A percentile compares a stretch with the other conserved stretches of the same genome.
These are phyloP conservation scores for Acorus gramineus DNA, from an alignment of 106 monocot species.

Conservation along the genomic window DNA sequence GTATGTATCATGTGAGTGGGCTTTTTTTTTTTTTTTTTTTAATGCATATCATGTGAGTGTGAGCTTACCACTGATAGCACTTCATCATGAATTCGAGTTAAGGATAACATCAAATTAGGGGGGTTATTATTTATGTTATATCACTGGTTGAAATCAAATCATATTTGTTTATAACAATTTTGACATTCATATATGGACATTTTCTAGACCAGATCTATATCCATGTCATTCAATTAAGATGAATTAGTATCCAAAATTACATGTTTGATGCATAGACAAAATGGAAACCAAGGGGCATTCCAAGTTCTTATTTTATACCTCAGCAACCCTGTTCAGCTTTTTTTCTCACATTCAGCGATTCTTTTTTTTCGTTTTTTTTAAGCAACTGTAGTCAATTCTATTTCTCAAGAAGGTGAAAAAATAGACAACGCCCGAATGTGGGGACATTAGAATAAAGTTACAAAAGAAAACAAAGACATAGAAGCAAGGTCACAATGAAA, in stretches of 20 bases:
- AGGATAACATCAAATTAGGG: no score
- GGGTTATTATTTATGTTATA: constrained; percentile 40
- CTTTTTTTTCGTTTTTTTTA: constrained; percentile 64
- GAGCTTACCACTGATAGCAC: no score
- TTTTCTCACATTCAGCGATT: constrained; percentile 75
- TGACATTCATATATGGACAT: not conserved
- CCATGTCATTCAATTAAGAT: not conserved
- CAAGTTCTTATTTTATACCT: constrained; percentile 22
- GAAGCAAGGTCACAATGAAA: no score
- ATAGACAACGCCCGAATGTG: no score
- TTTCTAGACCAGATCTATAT: constrained; percentile 81
- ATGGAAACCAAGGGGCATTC: not conserved
- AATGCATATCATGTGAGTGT: no score
- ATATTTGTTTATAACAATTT: constrained; percentile 50
- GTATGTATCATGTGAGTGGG: no score
- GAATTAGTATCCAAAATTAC: not conserved
- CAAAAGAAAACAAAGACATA: no score
- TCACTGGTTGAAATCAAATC: constrained; percentile 83
- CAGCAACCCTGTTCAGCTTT: constrained; percentile 75
- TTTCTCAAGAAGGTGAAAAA: constrained; percentile 21
- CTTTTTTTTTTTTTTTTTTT: no score
- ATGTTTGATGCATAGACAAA: not conserved
- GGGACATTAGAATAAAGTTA: no score
- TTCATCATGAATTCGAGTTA: no score
- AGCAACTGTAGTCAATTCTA: constrained; percentile 71